Base-by-base conservation (phyloP, 2,329 filamentous ascomycete genomes). In the Venturia effusa region DNA sequence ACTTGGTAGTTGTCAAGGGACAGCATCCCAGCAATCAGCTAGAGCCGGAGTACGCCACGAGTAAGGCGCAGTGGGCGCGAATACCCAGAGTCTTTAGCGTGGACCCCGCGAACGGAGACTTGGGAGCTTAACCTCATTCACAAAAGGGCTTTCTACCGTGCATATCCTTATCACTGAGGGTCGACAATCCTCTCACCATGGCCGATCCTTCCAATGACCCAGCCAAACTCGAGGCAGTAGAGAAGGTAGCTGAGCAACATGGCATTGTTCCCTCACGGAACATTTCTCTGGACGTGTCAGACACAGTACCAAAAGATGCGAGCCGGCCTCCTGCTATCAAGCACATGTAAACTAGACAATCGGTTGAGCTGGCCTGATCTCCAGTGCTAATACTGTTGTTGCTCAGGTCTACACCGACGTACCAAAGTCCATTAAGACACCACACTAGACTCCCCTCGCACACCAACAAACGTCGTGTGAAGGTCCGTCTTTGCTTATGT, bases 351-450 rank as follows among this genome's bases (percentile, higher is more conserved):
- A 78, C 68, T 34, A 11, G 2, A 32, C 30, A 57, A 22, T 57
- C 22, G 15, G 15, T 37, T 41, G 43, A 22, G 30, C 19, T 48
- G 30, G 37, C 32, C 27, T 48, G 30, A 34, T 17, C 27, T 24
- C 19, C 11, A 61, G 32, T 48, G 30, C 48, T 62, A 43, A 65
- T 61, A 41, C 55, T 61, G 54, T 5, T 34, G n/a, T 34, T 55
- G 41, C 64, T 59, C 69, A 85, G 83, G 69, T 85, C 84, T 61
- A 76, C 77, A 55, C 81, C 84, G 68, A 79, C 81, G 63, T 84
- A 83, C 73, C 81, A 83, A 67, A 86, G 82, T 70, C 85, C 84
- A n/a, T 77, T 85, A 61, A 80, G 86, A 75, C 86, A 88, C 72
- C 84, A 88, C 74, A 80, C 78, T 68, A 82, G 85, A 66, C 81